Evolutionary conservation across 1,284 basidiomycete genomes (phyloP).

Genomic region (Veloboletus limbatus): DNA sequence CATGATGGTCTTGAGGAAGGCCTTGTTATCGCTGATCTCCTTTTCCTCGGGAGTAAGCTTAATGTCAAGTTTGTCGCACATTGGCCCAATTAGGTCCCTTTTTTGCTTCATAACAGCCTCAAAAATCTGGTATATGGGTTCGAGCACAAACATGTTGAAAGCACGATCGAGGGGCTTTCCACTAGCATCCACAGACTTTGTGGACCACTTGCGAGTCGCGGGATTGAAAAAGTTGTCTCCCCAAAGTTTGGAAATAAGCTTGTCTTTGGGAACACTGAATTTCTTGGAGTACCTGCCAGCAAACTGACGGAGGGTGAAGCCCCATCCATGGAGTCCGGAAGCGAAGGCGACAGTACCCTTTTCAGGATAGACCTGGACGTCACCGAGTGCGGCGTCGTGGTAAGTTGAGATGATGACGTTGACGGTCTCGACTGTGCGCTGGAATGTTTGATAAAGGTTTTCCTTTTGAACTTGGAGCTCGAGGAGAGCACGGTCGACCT

Average conservation of each 20-base stretch:
- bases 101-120: slow-evolving; percentile 99
- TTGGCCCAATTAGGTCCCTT: slow-evolving; percentile 83
- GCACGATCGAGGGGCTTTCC: slow-evolving; percentile 91
- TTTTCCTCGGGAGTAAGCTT: slow-evolving; percentile 89
- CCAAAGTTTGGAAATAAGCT: slow-evolving; percentile 99
- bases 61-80: slow-evolving; percentile 97
- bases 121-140: slow-evolving; percentile 99
- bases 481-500: slow-evolving; percentile 99
- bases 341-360: slow-evolving; percentile 98
- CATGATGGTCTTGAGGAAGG: slow-evolving; percentile 97
- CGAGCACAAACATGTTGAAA: slow-evolving; percentile 96
- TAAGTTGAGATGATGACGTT: slow-evolving; percentile 99
- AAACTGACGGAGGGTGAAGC: slow-evolving; percentile 98
- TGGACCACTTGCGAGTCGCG: slow-evolving; percentile 96
- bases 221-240: slow-evolving; percentile 99
- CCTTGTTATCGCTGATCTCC: slow-evolving; percentile 90
- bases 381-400: slow-evolving; percentile 92
- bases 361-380: slow-evolving; percentile 99
- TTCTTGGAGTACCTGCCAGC: slow-evolving; percentile 95
- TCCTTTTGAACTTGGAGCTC: slow-evolving; percentile 99
- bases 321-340: slow-evolving; percentile 99
- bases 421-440: slow-evolving; percentile 95
- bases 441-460: slow-evolving; percentile 97
- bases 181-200: slow-evolving; percentile 73
- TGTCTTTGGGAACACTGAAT: slow-evolving; percentile 98